Conservation (phyloP, 805 yeast species). For the Myxozyma neglecta region DNA sequence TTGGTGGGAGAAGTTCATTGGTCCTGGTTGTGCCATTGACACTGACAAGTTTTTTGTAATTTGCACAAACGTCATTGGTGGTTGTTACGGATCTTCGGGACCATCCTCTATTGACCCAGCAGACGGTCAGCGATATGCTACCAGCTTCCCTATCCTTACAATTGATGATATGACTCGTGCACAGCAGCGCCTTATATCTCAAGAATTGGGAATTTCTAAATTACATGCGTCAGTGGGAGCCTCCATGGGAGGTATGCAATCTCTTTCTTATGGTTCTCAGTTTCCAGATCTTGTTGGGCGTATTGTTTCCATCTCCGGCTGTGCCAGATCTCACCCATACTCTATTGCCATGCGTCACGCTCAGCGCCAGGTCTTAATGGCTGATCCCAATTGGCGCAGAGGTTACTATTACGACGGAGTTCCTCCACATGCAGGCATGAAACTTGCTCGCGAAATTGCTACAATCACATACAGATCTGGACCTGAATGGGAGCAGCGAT, state of each 20-base stretch:
- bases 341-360: conserved; percentile 92
- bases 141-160: conserved; percentile 82
- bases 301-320: conserved; percentile 80
- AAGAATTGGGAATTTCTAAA: conserved; percentile 61
- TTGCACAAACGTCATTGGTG: conserved; percentile 90
- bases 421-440: conserved; percentile 95
- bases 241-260: conserved; percentile 99
- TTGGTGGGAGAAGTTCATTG: conserved; percentile 96
- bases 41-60: conserved; percentile 78
- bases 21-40: conserved; percentile 74
- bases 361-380: conserved; percentile 89
- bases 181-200: conserved; percentile 66
- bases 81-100: conserved; percentile 94
- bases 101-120: conserved; percentile 80
- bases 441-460: conserved; percentile 88
- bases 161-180: conserved; percentile 90
- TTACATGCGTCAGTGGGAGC: conserved; percentile 83
- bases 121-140: conserved; percentile 67
- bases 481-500: conserved; percentile 94
- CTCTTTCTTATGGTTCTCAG: conserved; percentile 81
- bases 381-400: conserved; percentile 92
- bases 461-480: conserved; percentile 93
- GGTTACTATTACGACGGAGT: conserved; percentile 77
- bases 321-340: conserved; percentile 91
- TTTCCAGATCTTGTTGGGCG: conserved; percentile 74